Evolutionary conservation across 2,329 filamentous ascomycete genomes (phyloP).

Genomic region (Colletotrichum sp.): DNA sequence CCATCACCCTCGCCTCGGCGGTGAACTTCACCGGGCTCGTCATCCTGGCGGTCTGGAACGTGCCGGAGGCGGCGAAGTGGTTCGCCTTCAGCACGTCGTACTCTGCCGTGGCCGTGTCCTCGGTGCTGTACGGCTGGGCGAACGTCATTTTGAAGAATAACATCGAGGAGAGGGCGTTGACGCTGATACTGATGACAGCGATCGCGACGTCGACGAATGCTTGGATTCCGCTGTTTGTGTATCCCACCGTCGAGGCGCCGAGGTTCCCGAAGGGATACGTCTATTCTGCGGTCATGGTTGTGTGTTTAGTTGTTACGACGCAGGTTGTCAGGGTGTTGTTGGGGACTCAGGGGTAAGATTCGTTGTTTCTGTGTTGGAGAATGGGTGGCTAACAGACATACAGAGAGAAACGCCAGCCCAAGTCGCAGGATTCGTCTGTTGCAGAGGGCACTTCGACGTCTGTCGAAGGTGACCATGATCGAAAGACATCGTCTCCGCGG

Average conservation of each 20-base stretch:
- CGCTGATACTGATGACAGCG: conserved; percentile 55
- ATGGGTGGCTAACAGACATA: neutral
- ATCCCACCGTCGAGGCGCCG: conserved; percentile 48
- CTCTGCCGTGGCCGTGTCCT: conserved; percentile 55
- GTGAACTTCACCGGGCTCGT: conserved; percentile 59
- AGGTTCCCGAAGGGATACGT: conserved; percentile 46
- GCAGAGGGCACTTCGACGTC: neutral
- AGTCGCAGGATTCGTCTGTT: neutral
- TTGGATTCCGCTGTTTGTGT: conserved; percentile 59
- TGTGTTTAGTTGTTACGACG: conserved; percentile 30
- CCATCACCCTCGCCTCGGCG: conserved; percentile 54
- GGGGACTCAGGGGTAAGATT: neutral
- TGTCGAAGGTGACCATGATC: neutral
- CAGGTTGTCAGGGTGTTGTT: conserved; percentile 27
- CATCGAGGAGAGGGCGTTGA: conserved; percentile 52
- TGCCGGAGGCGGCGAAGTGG: conserved; percentile 59
- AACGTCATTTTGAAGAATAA: conserved; percentile 53
- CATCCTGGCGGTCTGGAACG: conserved; percentile 59
- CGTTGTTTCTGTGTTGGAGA: too few species aligned
- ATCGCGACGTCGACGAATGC: conserved; percentile 61
- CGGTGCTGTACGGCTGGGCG: conserved; percentile 61
- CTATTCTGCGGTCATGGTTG: conserved; percentile 38
- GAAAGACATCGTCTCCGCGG: neutral
- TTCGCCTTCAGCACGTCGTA: conserved; percentile 56
- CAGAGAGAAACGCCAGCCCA: neutral